phyloP scores from a whole-genome alignment of 2,329 filamentous ascomycete genomes.

The Taxawa tesnikishii region DNA sequence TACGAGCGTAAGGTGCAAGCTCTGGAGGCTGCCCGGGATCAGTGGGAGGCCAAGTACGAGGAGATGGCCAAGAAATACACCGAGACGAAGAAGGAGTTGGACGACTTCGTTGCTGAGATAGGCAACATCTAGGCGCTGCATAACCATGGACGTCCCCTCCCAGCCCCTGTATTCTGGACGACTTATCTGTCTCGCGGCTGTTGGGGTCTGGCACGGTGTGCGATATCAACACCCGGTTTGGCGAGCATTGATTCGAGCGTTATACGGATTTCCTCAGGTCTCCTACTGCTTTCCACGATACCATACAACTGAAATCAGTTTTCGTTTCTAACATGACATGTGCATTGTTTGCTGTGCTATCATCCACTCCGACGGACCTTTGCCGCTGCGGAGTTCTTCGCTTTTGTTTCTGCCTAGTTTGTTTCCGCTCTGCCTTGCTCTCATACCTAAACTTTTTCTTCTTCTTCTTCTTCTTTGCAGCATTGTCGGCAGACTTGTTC shows the following conservation, averaged over 20 bases:
- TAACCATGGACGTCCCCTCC: too few relatives aligned
- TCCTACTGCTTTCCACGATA: slow-evolving; percentile 6
- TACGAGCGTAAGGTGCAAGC: slow-evolving; percentile 99
- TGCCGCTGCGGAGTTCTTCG: slow-evolving; percentile 59
- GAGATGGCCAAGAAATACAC: slow-evolving; percentile 89
- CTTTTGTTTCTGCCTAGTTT: slow-evolving; percentile 48
- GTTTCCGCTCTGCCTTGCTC: slow-evolving; percentile 66
- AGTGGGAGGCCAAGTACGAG: slow-evolving; percentile 97
- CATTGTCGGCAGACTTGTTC: slow-evolving; percentile 32
- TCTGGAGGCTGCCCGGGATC: slow-evolving; percentile 78
- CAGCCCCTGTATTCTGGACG: too few relatives aligned
- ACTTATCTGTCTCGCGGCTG: too few relatives aligned
- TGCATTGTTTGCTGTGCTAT: too few relatives aligned
- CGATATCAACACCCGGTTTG: not conserved
- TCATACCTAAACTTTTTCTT: slow-evolving; percentile 93
- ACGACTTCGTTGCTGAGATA: slow-evolving; percentile 83
- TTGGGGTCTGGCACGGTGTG: too few relatives aligned
- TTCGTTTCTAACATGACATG: too few relatives aligned
- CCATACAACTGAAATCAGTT: slow-evolving; percentile 5
- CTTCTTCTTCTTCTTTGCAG: slow-evolving; percentile 49
- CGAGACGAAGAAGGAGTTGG: slow-evolving; percentile 74
- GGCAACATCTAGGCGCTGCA: slow-evolving; percentile 74
- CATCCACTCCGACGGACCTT: slow-evolving; percentile 36
- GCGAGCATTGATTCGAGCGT: not conserved
- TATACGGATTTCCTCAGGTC: not conserved